A percentile compares a stretch with the other conserved stretches of the same genome.
Conservation (phyloP, 345 rosid species). For the Rhodamnia rubescens region DNA sequence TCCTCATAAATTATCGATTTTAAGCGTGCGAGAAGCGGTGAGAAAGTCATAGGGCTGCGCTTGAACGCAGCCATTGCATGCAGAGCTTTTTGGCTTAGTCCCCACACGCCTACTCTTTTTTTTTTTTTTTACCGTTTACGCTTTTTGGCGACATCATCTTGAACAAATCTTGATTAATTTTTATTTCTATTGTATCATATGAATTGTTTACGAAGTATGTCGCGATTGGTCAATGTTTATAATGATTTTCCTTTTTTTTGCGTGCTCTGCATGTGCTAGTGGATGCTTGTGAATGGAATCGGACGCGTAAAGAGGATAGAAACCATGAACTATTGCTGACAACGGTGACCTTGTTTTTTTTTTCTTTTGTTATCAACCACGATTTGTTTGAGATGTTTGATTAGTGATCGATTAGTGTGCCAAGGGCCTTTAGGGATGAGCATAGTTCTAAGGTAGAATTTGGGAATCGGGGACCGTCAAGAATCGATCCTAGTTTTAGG, state of each 20-base stretch:
- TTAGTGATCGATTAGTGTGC: background rate
- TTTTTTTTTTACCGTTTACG: background rate
- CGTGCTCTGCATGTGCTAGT: background rate
- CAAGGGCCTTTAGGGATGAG: background rate
- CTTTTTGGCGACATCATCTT: background rate
- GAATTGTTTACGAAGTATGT: background rate
- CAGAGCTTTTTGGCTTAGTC: background rate
- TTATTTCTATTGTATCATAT: background rate
- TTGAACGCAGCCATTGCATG: background rate
- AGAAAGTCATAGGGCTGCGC: background rate
- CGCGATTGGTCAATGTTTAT: background rate
- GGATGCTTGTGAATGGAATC: background rate
- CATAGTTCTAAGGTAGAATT: too few relatives aligned
- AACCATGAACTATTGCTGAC: background rate
- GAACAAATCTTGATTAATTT: background rate
- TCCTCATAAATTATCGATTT: background rate
- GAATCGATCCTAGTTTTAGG: too few relatives aligned
- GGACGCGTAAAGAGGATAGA: background rate
- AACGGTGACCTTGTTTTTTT: background rate
- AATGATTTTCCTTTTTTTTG: background rate
- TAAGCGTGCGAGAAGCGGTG: background rate
- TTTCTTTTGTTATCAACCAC: background rate
- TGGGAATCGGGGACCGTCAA: rapidly evolving
- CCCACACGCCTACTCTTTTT: background rate
- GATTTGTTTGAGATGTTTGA: background rate